phyloP scores from a whole-genome alignment of 2,329 filamentous ascomycete genomes.

The Chaetomiaceae sp. region DNA sequence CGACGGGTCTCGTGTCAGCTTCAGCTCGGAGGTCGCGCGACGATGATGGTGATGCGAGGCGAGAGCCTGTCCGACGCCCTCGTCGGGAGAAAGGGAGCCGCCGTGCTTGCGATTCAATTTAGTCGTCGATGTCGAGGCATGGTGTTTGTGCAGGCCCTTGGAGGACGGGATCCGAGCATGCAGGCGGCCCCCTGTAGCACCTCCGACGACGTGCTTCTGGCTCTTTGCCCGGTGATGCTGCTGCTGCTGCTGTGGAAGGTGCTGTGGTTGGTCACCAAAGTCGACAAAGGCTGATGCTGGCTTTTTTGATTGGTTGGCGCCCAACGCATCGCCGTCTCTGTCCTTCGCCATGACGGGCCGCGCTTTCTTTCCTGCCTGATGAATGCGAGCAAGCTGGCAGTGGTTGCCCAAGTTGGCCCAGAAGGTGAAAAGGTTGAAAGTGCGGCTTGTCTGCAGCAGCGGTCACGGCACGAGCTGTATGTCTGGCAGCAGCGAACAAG shows the following conservation, averaged over 20 bases:
- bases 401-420: not conserved
- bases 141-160: conserved; percentile 45
- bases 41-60: conserved; percentile 36
- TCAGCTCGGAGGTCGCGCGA: conserved; percentile 46
- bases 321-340: conserved; percentile 40
- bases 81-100: conserved; percentile 39
- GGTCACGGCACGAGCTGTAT: too few relatives aligned
- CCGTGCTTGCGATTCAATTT: conserved; percentile 37
- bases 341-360: conserved; percentile 20
- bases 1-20: conserved; percentile 41
- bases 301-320: conserved; percentile 51
- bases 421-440: not conserved
- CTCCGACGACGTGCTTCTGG: conserved; percentile 41
- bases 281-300: conserved; percentile 26
- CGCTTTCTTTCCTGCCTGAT: conserved; percentile 13
- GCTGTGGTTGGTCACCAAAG: conserved; percentile 27
- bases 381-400: not conserved
- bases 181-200: conserved; percentile 32
- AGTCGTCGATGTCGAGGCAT: conserved; percentile 26
- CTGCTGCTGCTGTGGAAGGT: conserved; percentile 26
- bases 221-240: conserved; percentile 29
- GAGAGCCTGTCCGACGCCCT: conserved; percentile 27
- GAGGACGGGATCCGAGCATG: conserved; percentile 48
- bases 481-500: too few relatives aligned
- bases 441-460: too few relatives aligned